These are phyloP conservation scores for Xylona heveae DNA, from an alignment of 495 filamentous ascomycete genomes.

Conservation along the genomic window DNA sequence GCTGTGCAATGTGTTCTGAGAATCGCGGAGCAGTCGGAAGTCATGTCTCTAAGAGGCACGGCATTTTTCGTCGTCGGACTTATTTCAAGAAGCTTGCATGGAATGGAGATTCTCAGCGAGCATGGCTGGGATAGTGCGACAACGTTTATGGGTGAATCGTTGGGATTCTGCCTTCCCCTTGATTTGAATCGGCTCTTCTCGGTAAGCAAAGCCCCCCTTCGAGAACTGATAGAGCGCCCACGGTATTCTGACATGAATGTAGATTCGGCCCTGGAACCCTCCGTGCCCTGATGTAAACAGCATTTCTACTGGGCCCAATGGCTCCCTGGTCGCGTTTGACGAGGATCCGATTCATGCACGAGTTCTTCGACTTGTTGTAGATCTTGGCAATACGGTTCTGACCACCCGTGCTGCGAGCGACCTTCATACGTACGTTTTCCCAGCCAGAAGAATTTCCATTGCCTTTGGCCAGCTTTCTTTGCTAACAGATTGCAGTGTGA, in stretches of 20 bases:
- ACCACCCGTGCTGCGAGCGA: conserved; percentile 57
- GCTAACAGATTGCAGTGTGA: conserved; percentile 25
- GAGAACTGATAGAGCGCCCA: conserved; percentile 22
- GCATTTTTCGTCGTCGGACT: conserved; percentile 91
- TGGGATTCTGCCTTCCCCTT: conserved; percentile 70
- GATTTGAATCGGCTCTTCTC: conserved; percentile 61
- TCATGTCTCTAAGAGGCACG: conserved; percentile 82
- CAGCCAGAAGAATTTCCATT: conserved; percentile 1
- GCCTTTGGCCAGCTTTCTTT: conserved; percentile 2
- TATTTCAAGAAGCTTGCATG: conserved; percentile 80
- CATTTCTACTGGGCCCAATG: too few species aligned
- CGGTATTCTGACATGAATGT: background rate
- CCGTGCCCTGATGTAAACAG: too few species aligned
- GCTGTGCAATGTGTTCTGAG: conserved; percentile 66
- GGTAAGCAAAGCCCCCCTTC: conserved; percentile 22
- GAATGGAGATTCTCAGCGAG: conserved; percentile 68
- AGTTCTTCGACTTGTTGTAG: conserved; percentile 59
- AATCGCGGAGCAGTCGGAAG: conserved; percentile 70
- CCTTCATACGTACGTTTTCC: conserved; percentile 27
- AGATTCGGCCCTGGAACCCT: conserved; percentile 15
- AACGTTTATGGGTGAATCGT: conserved; percentile 56
- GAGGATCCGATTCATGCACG: conserved; percentile 45
- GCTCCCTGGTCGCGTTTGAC: conserved; percentile 19
- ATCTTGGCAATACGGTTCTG: conserved; percentile 75
- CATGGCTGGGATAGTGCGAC: conserved; percentile 84